A percentile compares a stretch with the other conserved stretches of the same genome.
phyloP scores from a whole-genome alignment of 192 early-diverging fungal species.

The Linnemannia zychae region DNA sequence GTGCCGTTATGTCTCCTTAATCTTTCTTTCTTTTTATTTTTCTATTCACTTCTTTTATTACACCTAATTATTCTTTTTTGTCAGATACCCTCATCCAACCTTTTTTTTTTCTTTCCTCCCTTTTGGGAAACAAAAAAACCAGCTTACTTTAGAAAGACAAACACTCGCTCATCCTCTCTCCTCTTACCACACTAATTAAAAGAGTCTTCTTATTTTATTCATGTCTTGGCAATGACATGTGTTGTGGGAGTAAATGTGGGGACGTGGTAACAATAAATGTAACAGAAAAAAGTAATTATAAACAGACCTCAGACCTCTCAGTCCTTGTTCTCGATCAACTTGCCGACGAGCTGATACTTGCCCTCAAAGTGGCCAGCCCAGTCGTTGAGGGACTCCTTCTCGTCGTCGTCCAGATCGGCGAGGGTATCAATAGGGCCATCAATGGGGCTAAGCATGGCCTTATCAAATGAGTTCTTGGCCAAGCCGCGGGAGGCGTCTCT shows the following conservation, averaged over 20 bases:
- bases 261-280: too few relatives aligned
- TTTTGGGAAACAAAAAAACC: too few relatives aligned
- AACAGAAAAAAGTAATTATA: background rate
- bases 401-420: conserved; percentile 80
- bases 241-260: too few relatives aligned
- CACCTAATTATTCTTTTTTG: background rate
- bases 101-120: background rate
- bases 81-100: conserved; percentile 6
- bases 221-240: background rate
- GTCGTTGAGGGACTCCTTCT: conserved; percentile 79
- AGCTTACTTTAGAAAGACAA: background rate
- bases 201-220: background rate
- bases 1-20: conserved; percentile 36
- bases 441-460: conserved; percentile 74
- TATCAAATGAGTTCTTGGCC: conserved; percentile 90
- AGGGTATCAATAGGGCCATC: conserved; percentile 85
- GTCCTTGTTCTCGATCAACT: conserved; percentile 69
- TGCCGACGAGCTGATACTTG: conserved; percentile 85
- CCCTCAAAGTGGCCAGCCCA: conserved; percentile 85
- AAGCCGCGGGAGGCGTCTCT: conserved; percentile 96
- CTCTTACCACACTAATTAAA: conserved; percentile 5
- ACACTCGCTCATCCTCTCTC: too few relatives aligned
- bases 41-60: conserved; percentile 14
- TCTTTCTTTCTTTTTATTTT: background rate
- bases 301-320: background rate